Evolutionary conservation across 164 flowering plant genomes (phyloP), one percentile per base, ranked within the genome.

Genomic region (Piper longum): DNA sequence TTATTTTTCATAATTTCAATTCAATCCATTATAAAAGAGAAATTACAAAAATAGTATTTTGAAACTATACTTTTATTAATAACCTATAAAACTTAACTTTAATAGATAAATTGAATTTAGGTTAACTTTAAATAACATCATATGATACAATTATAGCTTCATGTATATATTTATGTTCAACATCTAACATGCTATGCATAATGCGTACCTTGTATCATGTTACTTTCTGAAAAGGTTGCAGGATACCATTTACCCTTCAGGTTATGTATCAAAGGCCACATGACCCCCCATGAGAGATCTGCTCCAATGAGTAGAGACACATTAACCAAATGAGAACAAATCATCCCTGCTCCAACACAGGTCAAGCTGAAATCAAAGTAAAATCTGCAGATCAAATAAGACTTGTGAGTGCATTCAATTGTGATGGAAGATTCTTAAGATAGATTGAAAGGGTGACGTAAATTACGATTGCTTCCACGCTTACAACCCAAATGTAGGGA

Each of bases 261-360:
- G 0, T 72, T 74, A 16, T 63, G 61, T 14, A 93, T 85, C 41
- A 93, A 67, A 16, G 98, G 97, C 98, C 98, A 93, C 97, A 93
- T 88, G 8, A 89, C 18, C 14, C 96, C 98, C 89, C 89, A 90
- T 40, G 97, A 92, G 19, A 92, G 74, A 63, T 86, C 84, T 3
- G 96, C 91, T 2, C 98, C 98, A 26, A 88, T 64, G 63, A 92
- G 95, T 78, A 89, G 66, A 7, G 98, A 92, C 57, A 88, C 73
- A 73, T 89, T 92, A 64, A 88, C 93, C 7, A 89, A 72, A 66
- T 89, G 95, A 19, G 98, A 78, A 69, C 86, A 85, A 7, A 89
- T 88, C 98, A 91, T 89, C 65, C 98, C 98, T 0, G 95, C 96
- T 66, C 96, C 98, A 17, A 91, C 66, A 42, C 85, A 89, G 5